phyloP scores from a whole-genome alignment of 2,329 filamentous ascomycete genomes.

The Cercospora sp. region DNA sequence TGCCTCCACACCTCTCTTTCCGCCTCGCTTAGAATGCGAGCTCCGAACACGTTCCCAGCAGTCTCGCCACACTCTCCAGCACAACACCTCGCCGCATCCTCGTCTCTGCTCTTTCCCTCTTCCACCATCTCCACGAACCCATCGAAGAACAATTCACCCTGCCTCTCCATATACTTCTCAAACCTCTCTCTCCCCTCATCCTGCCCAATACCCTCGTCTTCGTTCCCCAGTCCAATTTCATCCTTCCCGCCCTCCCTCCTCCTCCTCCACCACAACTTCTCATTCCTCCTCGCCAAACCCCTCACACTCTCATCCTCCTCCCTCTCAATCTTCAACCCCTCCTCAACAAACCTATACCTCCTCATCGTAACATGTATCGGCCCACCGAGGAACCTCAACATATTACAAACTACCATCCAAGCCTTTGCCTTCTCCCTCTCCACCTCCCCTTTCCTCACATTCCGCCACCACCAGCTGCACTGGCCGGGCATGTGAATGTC shows the following conservation, averaged over 20 bases:
- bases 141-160: neutral
- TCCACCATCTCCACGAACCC: neutral
- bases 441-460: too few species aligned
- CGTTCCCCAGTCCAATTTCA: fast-evolving
- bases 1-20: neutral
- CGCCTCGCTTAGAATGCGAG: neutral
- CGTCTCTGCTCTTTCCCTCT: neutral
- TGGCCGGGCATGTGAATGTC: too few species aligned
- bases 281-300: neutral
- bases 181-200: neutral
- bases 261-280: neutral
- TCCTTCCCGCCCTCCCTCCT: neutral
- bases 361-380: neutral
- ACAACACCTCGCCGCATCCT: neutral
- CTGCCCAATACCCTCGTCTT: neutral
- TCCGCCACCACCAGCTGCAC: too few species aligned
- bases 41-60: neutral
- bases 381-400: neutral
- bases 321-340: neutral
- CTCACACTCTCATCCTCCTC: neutral
- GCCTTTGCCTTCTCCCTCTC: too few species aligned
- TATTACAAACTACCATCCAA: neutral
- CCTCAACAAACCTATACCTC: neutral
- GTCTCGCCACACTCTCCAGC: neutral
- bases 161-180: neutral